Conservation (phyloP, 371 early-diverging fungal genomes). For the Actinomucor elegans region DNA sequence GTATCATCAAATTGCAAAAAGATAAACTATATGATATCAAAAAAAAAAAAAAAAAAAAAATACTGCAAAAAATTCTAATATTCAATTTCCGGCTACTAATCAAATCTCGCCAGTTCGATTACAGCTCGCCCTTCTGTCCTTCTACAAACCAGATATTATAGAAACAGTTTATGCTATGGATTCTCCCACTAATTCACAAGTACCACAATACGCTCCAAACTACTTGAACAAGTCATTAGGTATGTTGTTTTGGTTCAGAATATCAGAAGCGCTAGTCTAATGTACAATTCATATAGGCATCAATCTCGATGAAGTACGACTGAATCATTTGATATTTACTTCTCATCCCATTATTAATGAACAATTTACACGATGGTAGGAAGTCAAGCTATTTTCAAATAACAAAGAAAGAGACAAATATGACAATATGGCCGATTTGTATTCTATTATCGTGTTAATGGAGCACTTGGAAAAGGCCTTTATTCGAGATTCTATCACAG, state of each 20-base stretch:
- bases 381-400: conserved; percentile 73
- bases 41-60: too few relatives aligned
- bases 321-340: background rate
- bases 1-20: too few relatives aligned
- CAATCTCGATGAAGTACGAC: conserved; percentile 47
- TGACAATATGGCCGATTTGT: conserved; percentile 92
- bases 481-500: conserved; percentile 83
- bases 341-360: background rate
- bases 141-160: too few relatives aligned
- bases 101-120: too few relatives aligned
- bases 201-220: conserved; percentile 38
- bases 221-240: conserved; percentile 20
- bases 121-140: too few relatives aligned
- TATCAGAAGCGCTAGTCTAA: background rate
- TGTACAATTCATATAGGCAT: conserved; percentile 17
- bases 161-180: too few relatives aligned
- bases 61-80: too few relatives aligned
- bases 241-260: background rate
- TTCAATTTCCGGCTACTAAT: too few relatives aligned
- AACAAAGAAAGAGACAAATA: conserved; percentile 86
- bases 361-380: too few relatives aligned
- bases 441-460: conserved; percentile 84
- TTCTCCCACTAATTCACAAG: conserved; percentile 25
- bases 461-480: conserved; percentile 94
- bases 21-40: too few relatives aligned